Evolutionary conservation across 2,329 filamentous ascomycete species (phyloP).

Genomic region (Camillea tinctor): DNA sequence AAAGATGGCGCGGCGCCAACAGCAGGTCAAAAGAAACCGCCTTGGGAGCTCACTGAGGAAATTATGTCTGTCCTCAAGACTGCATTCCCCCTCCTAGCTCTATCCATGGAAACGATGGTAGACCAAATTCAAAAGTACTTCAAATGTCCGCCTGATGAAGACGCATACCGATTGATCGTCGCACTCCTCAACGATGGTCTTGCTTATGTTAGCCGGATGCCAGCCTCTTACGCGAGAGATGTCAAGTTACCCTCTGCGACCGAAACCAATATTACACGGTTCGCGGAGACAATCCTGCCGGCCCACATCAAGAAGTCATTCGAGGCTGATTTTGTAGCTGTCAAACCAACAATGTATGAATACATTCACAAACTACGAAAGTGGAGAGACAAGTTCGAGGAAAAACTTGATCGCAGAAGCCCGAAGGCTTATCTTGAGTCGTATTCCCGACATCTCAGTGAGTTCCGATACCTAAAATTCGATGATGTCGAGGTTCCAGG

Average conservation of each 20-base stretch:
- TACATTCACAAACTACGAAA: constrained; percentile 96
- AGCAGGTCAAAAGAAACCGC: constrained; percentile 64
- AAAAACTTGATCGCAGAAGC: constrained; percentile 86
- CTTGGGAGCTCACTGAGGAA: constrained; percentile 96
- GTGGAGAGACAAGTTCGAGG: constrained; percentile 97
- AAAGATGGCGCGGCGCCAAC: constrained; percentile 30
- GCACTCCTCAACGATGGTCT: constrained; percentile 93
- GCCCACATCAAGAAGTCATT: constrained; percentile 95
- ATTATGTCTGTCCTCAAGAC: constrained; percentile 96
- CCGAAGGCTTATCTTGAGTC: constrained; percentile 74
- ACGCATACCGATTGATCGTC: constrained; percentile 96
- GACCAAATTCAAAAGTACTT: constrained; percentile 99
- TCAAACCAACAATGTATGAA: constrained; percentile 96
- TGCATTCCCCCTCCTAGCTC: constrained; percentile 88
- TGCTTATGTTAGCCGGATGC: constrained; percentile 86
- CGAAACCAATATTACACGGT: constrained; percentile 93
- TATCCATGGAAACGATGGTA: constrained; percentile 99
- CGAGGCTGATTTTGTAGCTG: constrained; percentile 92
- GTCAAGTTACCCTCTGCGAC: constrained; percentile 87
- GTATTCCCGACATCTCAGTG: constrained; percentile 88
- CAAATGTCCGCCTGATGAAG: constrained; percentile 97
- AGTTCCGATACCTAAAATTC: constrained; percentile 97
- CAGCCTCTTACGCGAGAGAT: constrained; percentile 81
- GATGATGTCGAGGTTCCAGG: constrained; percentile 98
- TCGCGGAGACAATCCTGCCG: constrained; percentile 93